Base-by-base conservation (phyloP, 2,329 filamentous ascomycete species). In the Amphichorda felina region DNA sequence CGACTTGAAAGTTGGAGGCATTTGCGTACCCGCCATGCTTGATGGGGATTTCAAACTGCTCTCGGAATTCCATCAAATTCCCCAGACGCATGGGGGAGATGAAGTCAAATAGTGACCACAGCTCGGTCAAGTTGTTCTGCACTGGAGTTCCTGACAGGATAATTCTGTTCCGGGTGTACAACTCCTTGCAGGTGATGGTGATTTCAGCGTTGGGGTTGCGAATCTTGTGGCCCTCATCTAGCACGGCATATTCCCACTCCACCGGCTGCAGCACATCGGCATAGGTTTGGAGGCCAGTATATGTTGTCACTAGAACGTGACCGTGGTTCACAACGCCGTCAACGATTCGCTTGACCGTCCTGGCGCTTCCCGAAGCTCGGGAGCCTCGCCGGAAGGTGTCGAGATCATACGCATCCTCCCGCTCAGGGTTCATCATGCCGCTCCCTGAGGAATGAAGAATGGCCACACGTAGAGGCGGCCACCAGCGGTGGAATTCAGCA, bases 41-140 rank as follows among this genome's bases (percentile, higher is more conserved):
- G 53, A 98, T 98, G 0, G 91, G 91, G 26, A 93, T 82, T 51
- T 96, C 91, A 44, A 98, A 96, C 41, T 94, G 79, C 40, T 79
- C 80, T 31, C 87, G 76, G 53, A 98, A 98, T 43, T 83, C 86
- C 39, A 95, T 82, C 10, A 96, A 66, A 0, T 85, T 95, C 0
- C 91, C 93, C 5, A 98, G 63, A 11, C 88, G 81, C 85, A 96
- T 95, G 0, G 93, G 91, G 42, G 87, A 96, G 38, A 96, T 82
- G 51, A 98, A 98, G 53, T 98, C 93, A 51, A 98, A 96, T 0
- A 98, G 63, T 0, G 89, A 96, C 89, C 91, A 98, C 1, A 98
- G 65, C 54, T 98, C 93, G 1, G 82, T 80, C 18, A 98, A 61
- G 43, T 95, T 96, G 56, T 98, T 98, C 55, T 98, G 93, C 68